Evolutionary conservation across 1,284 basidiomycete genomes (phyloP), one percentile per base, ranked within the genome.

Genomic region (Athelia psychrophila): DNA sequence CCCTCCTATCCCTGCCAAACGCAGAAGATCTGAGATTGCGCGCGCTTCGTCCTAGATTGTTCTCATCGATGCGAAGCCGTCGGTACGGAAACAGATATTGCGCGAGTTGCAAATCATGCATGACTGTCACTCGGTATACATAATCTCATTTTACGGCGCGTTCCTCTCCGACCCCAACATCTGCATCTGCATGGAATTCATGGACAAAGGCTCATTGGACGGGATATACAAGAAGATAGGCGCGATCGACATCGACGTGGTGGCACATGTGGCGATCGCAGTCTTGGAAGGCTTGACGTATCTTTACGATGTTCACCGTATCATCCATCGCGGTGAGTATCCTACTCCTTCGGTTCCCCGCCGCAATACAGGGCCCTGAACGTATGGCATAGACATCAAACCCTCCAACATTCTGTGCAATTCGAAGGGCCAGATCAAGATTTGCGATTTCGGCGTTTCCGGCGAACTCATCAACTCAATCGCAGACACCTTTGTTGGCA

Each of bases 61-160:
- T 24, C 83, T 98, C 57, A 98, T 99, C 66, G 96, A 99, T 67
- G 96, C 96, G n/a, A 98, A 98, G 67, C 93, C 95, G 0, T 86
- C 93, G 2, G 90, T 98, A 16, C 84, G 95, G 57, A 99, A 98
- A 69, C 97, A 99, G 71, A 99, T 99, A 58, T 77, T 99, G 23
- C 88, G 96, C 52, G 96, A 99, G 66, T n/a, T n/a, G n/a, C n/a
- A n/a, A n/a, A n/a, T n/a, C n/a, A n/a, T 99, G 90, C 94, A 98
- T 70, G 92, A 98, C 67, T 99, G 97, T 71, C 80, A 89, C 58
- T 97, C 93, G 2, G 81, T 82, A 22, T 93, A 94, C 73, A 99
- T 99, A 65, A 91, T 99, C 60, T 93, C 90, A 2, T 98, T 96
- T 74, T 98, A 91, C 65, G 96, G 97, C 56, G 96, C 97, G 24